Evolutionary conservation across 768 basidiomycete genomes (phyloP).

Genomic region (Boletus sensibilis): DNA sequence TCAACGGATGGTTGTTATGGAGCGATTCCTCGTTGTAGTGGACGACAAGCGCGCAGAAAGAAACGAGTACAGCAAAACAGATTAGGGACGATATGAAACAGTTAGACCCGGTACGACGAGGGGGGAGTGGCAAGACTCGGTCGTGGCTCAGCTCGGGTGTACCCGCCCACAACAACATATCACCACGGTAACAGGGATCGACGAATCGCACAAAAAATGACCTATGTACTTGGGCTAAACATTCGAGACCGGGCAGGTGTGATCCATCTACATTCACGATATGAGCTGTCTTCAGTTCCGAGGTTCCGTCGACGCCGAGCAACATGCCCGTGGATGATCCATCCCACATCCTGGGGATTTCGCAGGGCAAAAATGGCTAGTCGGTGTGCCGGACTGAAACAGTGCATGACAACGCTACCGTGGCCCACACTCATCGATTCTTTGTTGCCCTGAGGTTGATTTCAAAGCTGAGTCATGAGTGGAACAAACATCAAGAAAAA

Average conservation of each 20-base stretch:
- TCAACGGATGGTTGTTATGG: not conserved
- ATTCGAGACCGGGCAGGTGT: not conserved
- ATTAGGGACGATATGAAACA: not conserved
- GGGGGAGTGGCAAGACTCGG: slow-evolving; percentile 2
- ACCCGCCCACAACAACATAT: slow-evolving; percentile 27
- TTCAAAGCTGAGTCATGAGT: not conserved
- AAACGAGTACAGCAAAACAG: not conserved
- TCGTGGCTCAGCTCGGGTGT: slow-evolving; percentile 27
- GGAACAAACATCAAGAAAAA: not conserved
- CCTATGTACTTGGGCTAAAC: not conserved
- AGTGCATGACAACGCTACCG: not conserved
- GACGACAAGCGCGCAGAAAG: slow-evolving; percentile 4
- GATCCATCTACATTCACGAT: not conserved
- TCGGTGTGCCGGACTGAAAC: not conserved
- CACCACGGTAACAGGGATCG: slow-evolving; percentile 30
- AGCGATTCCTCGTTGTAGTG: slow-evolving; percentile 2
- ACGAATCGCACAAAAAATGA: not conserved
- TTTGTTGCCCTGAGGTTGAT: slow-evolving; percentile 36
- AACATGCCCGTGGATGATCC: not conserved
- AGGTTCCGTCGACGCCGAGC: not conserved
- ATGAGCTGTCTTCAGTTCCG: not conserved
- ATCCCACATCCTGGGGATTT: not conserved
- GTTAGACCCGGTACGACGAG: not conserved
- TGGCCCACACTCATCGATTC: slow-evolving; percentile 28
- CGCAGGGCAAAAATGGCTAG: not conserved